Evolutionary conservation across 768 basidiomycete species (phyloP), one percentile per base, ranked within the genome.

Genomic region (Boletus reticulatus): DNA sequence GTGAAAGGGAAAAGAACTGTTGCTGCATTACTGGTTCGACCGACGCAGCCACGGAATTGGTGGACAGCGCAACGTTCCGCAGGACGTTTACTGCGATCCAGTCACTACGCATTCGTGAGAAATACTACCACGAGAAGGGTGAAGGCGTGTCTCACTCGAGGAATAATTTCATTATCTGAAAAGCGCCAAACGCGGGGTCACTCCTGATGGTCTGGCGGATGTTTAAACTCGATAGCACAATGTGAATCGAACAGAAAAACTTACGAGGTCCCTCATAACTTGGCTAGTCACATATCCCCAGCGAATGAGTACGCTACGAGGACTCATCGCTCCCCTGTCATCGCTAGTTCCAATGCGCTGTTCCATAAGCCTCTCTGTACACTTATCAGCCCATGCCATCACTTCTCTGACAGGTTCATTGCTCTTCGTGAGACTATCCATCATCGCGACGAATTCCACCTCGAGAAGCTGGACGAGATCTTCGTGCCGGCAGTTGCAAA

Each of bases 261-360:
- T 70, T 68, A 92, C 89, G 70, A 94, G 76, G 72, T 94, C 92
- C 63, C 92, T 79, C 91, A 94, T 94, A 63, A 94, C 84, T 72
- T 94, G 92, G 72, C 88, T 90, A 17, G 92, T 93, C 67, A 94
- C 92, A 73, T 94, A 94, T 48, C 91, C 89, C 92, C 91, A 93
- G 52, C 92, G 84, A 69, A 94, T 92, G 66, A 94, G 78, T 50
- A 93, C 83, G 67, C 90, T 92, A 59, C 92, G 79, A 45, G 92
- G 91, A 70, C 89, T 92, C 87, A 93, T 85, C 16, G 86, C 84
- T 55, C 84, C 78, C 63, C 88, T 79, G 56, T 94, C 92, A 60
- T 92, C 91, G 46, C 75, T 74, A 50, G 79, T 78, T 55, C 77
- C 79, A 39, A 75, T 75, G 41, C 87, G 82, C 76, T 84, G 67